These are phyloP conservation scores for Odontarrhena argentea DNA, from an alignment of 345 rosid species.

Conservation along the genomic window DNA sequence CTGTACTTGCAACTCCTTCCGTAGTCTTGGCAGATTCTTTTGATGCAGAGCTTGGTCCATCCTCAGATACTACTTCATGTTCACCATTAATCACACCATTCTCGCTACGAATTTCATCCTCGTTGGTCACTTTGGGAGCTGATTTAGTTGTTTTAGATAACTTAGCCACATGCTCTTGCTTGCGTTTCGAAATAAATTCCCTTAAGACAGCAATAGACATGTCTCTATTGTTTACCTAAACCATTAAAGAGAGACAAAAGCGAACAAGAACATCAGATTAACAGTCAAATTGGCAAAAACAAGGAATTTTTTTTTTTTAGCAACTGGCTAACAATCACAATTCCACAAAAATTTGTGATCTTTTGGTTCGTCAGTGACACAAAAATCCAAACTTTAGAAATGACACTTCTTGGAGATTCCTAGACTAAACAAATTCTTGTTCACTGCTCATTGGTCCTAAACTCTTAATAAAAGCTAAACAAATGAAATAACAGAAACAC, in stretches of 20 bases:
- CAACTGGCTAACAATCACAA: constrained; percentile 3
- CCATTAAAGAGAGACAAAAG: constrained; percentile 14
- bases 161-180: constrained; percentile 68
- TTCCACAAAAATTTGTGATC: background rate
- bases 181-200: constrained; percentile 64
- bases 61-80: constrained; percentile 46
- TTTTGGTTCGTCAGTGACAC: background rate
- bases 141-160: constrained; percentile 57
- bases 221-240: constrained; percentile 91
- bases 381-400: background rate
- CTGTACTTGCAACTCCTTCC: constrained; percentile 49
- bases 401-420: background rate
- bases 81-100: constrained; percentile 40
- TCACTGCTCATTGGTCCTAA: constrained; percentile 8
- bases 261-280: background rate
- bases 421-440: background rate
- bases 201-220: constrained; percentile 88
- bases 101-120: constrained; percentile 45
- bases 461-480: background rate
- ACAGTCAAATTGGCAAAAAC: background rate
- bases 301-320: background rate
- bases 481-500: constrained; percentile 17
- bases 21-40: constrained; percentile 45
- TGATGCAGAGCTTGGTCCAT: constrained; percentile 32
- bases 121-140: constrained; percentile 45